phyloP scores from a whole-genome alignment of 1,284 basidiomycete species.

The Cutaneotrichosporon dermatis region DNA sequence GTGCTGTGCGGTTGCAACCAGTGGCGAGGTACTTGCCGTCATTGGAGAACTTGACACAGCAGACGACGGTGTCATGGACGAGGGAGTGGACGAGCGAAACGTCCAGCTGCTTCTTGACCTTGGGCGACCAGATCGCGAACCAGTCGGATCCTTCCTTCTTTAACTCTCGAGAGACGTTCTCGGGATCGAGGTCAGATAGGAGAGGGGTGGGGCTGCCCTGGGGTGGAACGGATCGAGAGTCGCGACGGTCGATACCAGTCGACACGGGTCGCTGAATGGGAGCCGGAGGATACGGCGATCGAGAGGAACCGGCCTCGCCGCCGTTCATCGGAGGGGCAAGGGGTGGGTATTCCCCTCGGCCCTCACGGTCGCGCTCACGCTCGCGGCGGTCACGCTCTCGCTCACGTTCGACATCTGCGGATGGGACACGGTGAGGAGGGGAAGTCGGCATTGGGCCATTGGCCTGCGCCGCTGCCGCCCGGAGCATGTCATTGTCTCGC shows the following conservation, averaged over 20 bases:
- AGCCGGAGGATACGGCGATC: conserved; percentile 16
- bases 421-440: conserved; percentile 14
- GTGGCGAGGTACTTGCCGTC: conserved; percentile 85
- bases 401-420: conserved; percentile 6
- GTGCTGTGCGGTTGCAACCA: conserved; percentile 83
- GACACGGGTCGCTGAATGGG: conserved; percentile 36
- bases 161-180: conserved; percentile 53
- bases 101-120: conserved; percentile 73
- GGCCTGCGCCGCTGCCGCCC: neutral
- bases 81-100: conserved; percentile 86
- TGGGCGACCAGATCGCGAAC: conserved; percentile 91
- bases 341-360: conserved; percentile 7
- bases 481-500: conserved; percentile 56
- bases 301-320: conserved; percentile 21
- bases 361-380: conserved; percentile 13
- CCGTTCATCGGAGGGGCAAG: conserved; percentile 36
- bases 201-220: conserved; percentile 37
- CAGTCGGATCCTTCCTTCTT: conserved; percentile 86
- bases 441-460: conserved; percentile 4
- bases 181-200: conserved; percentile 52
- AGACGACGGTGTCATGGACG: conserved; percentile 91
- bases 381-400: conserved; percentile 9
- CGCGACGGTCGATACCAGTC: conserved; percentile 38
- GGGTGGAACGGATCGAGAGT: conserved; percentile 19
- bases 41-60: conserved; percentile 83